These are phyloP conservation scores for Termitomyces sp. DNA, from an alignment of 768 basidiomycete genomes.

Conservation along the genomic window DNA sequence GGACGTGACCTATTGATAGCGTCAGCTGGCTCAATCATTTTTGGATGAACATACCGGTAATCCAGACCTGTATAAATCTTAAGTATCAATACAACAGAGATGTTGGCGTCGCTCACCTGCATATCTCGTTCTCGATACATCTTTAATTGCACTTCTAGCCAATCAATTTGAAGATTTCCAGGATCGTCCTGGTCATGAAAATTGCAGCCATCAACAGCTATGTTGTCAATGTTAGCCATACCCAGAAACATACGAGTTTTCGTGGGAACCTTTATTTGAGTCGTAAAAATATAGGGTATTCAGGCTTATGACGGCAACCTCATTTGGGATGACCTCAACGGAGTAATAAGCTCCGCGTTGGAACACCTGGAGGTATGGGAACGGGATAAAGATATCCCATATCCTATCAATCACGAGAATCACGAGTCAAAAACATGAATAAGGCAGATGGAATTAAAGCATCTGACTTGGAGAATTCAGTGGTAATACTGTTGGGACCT, in stretches of 20 bases:
- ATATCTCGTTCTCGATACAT: constrained; percentile 63
- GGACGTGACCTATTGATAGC: constrained; percentile 65
- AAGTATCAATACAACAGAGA: neutral
- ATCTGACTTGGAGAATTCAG: constrained; percentile 59
- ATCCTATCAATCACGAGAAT: constrained; percentile 58
- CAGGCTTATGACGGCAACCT: constrained; percentile 74
- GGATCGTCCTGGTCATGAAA: constrained; percentile 65
- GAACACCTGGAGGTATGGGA: constrained; percentile 74
- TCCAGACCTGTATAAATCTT: constrained; percentile 31
- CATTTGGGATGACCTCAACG: constrained; percentile 70
- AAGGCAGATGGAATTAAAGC: constrained; percentile 20
- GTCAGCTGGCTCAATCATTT: constrained; percentile 3
- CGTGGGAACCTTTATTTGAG: constrained; percentile 68
- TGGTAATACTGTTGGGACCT: constrained; percentile 68
- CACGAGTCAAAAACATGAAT: constrained; percentile 10
- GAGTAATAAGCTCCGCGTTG: constrained; percentile 85
- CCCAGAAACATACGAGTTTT: neutral
- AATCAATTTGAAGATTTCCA: constrained; percentile 85
- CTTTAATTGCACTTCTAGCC: constrained; percentile 82
- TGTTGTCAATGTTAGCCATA: constrained; percentile 9
- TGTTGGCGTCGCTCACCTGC: constrained; percentile 48
- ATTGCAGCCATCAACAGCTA: constrained; percentile 75
- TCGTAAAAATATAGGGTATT: constrained; percentile 93
- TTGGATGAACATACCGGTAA: constrained; percentile 31
- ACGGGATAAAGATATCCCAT: constrained; percentile 79